Evolutionary conservation across 139 green algal genomes (phyloP), one percentile per base, ranked within the genome.

Genomic region (Pseudopediastrum boryanum): DNA sequence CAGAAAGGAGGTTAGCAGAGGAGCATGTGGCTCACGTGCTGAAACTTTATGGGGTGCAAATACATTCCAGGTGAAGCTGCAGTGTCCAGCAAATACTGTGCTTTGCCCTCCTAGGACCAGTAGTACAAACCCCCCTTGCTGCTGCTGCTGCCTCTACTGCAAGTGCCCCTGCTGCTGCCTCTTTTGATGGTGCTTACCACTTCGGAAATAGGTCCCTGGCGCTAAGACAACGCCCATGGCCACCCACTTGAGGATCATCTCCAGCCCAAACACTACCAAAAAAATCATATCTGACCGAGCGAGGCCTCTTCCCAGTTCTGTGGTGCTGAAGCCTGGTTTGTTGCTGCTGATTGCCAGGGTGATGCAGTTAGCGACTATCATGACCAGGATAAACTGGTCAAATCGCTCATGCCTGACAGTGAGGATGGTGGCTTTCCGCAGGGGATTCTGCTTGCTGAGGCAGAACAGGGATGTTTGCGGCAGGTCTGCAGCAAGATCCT

Each of bases 241-340:
- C 10, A 89, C 58, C 4, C 88, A 79, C 83, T 92, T 93, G 25
- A 93, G 41, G 1, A 92, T 4, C 77, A 91, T 83, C 80, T 96
- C 92, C 31, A 79, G 13, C 0, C 85, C 46, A 56, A 93, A 94
- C 27, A 91, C 54, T 21, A 12, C 58, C 3, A 85, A 84, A 72
- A 94, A 94, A 29, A 85, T 42, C 36, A 85, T 72, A 50, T 95
- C 85, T 62, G 81, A 31, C 13, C 42, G n/a, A 1, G 35, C 48
- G 41, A 86, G 52, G 25, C 71, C 21, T 12, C 43, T 4, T 29
- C 38, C 39, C 9, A 64, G 44, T 27, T 6, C 12, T 29, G 66
- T 76, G 29, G 59, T 38, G 27, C 83, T 19, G 54, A 85, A 85
- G 31, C 56, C 72, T 16, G 81, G 81, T 65, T 31, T 59, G 19